phyloP scores from a whole-genome alignment of 768 basidiomycete genomes.

The Xerocomellus intermedius region DNA sequence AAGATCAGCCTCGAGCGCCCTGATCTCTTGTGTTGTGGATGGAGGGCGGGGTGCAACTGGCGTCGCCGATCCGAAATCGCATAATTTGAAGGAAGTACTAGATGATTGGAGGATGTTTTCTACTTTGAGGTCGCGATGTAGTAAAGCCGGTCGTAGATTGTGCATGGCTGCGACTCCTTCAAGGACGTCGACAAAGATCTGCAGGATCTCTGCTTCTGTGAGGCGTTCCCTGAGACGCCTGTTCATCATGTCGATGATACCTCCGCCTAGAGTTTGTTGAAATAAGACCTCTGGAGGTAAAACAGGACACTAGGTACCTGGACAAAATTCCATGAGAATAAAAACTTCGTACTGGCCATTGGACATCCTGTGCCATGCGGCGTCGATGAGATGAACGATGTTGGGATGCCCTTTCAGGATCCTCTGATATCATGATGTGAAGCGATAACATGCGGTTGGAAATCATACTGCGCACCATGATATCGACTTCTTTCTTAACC shows the following conservation, averaged over 20 bases:
- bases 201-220: conserved; percentile 93
- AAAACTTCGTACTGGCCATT: conserved; percentile 92
- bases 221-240: conserved; percentile 90
- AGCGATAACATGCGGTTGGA: conserved; percentile 16
- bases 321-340: conserved; percentile 98
- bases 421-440: conserved; percentile 54
- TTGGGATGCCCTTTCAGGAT: conserved; percentile 90
- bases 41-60: conserved; percentile 70
- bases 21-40: conserved; percentile 77
- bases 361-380: conserved; percentile 82
- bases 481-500: conserved; percentile 96
- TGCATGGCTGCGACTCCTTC: conserved; percentile 98
- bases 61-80: conserved; percentile 95
- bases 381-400: conserved; percentile 94
- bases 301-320: conserved; percentile 50
- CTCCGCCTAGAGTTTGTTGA: conserved; percentile 62
- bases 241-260: conserved; percentile 99
- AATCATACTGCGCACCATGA: conserved; percentile 71
- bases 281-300: conserved; percentile 7
- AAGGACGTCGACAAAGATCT: conserved; percentile 97
- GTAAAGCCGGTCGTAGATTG: conserved; percentile 80
- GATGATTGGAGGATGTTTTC: conserved; percentile 96
- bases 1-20: conserved; percentile 84
- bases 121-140: conserved; percentile 98
- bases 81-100: conserved; percentile 85